phyloP scores from a whole-genome alignment of 345 rosid genomes.

The Linum usitatissimum region DNA sequence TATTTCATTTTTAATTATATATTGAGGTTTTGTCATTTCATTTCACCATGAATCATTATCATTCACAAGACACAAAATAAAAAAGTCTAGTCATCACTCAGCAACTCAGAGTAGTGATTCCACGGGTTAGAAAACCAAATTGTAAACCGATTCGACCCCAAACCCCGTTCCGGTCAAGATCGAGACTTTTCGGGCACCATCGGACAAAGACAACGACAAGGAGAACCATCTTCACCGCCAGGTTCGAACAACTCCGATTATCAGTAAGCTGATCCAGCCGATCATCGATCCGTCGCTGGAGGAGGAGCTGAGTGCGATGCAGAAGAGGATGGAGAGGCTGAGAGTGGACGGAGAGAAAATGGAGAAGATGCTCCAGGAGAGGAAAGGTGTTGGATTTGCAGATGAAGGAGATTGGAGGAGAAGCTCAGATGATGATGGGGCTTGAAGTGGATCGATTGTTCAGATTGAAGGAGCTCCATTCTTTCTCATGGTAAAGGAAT shows the following conservation, averaged over 20 bases:
- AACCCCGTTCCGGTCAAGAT: constrained; percentile 20
- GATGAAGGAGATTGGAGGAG: constrained; percentile 45
- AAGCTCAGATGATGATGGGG: constrained; percentile 53
- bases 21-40: no score
- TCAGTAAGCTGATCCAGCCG: constrained; percentile 11
- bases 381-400: constrained; percentile 33
- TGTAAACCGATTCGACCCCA: background rate
- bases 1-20: no score
- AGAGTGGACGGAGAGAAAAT: constrained; percentile 49
- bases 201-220: constrained; percentile 24
- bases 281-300: constrained; percentile 49
- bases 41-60: no score
- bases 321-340: constrained; percentile 66
- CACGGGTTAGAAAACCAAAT: no score
- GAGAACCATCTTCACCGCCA: constrained; percentile 27
- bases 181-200: background rate
- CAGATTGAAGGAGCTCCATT: constrained; percentile 65
- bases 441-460: constrained; percentile 81
- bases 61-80: no score
- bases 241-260: constrained; percentile 1
- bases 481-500: constrained; percentile 36
- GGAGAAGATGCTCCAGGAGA: constrained; percentile 44
- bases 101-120: no score
- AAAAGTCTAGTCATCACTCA: no score
- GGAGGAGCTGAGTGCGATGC: constrained; percentile 67